These are phyloP conservation scores for Euphorbia schlechtendalii DNA, from an alignment of 441 rosid genomes.

Conservation along the genomic window DNA sequence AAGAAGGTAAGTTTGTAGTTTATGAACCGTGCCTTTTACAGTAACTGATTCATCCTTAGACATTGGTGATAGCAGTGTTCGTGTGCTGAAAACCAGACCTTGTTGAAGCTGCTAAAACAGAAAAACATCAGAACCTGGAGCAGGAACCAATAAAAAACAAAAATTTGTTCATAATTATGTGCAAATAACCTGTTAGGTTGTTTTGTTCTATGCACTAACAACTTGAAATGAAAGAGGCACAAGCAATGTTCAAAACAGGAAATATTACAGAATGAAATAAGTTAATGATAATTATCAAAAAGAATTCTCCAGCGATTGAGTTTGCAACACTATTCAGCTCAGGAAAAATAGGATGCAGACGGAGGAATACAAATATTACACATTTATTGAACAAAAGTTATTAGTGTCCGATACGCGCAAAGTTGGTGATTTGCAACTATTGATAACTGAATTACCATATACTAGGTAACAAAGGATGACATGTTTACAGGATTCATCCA, in stretches of 20 bases:
- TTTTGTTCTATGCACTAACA: background rate
- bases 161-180: background rate
- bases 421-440: background rate
- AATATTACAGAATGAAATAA: background rate
- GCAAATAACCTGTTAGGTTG: background rate
- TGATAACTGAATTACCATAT: background rate
- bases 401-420: background rate
- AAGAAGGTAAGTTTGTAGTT: constrained; percentile 53
- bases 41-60: constrained; percentile 23
- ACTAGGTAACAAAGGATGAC: background rate
- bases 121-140: background rate
- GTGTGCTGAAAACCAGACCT: background rate
- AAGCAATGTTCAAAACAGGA: background rate
- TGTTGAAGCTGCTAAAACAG: constrained; percentile 1
- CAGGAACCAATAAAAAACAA: background rate
- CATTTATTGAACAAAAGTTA: background rate
- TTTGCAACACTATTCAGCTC: background rate
- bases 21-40: constrained; percentile 46
- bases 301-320: background rate
- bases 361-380: background rate
- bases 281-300: background rate
- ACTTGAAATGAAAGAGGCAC: background rate
- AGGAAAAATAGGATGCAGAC: background rate
- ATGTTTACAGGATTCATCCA: background rate
- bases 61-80: constrained; percentile 21